Evolutionary conservation across 352 stramenopile genomes (phyloP).

Genomic region (Globisporangium apiculatum): DNA sequence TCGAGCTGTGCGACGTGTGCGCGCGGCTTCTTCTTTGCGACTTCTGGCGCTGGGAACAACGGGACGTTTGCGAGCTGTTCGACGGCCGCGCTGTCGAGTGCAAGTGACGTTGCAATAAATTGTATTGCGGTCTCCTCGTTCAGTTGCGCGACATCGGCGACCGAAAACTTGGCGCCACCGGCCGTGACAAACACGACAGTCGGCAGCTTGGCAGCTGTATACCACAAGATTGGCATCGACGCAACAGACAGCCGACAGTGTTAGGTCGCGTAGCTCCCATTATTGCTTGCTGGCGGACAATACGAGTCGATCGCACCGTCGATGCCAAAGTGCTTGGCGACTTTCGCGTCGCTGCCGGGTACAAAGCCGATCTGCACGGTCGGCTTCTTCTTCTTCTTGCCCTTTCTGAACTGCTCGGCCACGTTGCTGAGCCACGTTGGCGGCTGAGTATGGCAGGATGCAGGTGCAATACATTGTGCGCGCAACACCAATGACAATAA

Average conservation of each 20-base stretch:
- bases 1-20: slow-evolving; percentile 37
- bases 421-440: slow-evolving; percentile 53
- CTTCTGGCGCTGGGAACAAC: slow-evolving; percentile 54
- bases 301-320: slow-evolving; percentile 10
- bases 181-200: slow-evolving; percentile 55
- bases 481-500: not conserved
- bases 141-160: slow-evolving; percentile 21
- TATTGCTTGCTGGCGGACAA: too few relatives aligned
- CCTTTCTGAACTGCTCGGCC: slow-evolving; percentile 44
- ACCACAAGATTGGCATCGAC: too few relatives aligned
- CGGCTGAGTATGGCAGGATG: slow-evolving; percentile 12
- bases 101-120: slow-evolving; percentile 47
- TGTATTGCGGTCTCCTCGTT: slow-evolving; percentile 43
- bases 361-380: slow-evolving; percentile 56
- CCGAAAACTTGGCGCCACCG: slow-evolving; percentile 35
- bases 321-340: slow-evolving; percentile 59
- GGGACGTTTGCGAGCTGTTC: slow-evolving; percentile 29
- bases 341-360: slow-evolving; percentile 53
- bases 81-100: slow-evolving; percentile 19
- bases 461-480: not conserved
- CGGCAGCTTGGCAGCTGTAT: slow-evolving; percentile 24
- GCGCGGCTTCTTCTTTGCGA: slow-evolving; percentile 67
- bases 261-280: too few relatives aligned
- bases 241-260: too few relatives aligned
- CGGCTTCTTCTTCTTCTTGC: slow-evolving; percentile 52